phyloP scores from a whole-genome alignment of 1,284 basidiomycete genomes.

The Volvariella surrecta region DNA sequence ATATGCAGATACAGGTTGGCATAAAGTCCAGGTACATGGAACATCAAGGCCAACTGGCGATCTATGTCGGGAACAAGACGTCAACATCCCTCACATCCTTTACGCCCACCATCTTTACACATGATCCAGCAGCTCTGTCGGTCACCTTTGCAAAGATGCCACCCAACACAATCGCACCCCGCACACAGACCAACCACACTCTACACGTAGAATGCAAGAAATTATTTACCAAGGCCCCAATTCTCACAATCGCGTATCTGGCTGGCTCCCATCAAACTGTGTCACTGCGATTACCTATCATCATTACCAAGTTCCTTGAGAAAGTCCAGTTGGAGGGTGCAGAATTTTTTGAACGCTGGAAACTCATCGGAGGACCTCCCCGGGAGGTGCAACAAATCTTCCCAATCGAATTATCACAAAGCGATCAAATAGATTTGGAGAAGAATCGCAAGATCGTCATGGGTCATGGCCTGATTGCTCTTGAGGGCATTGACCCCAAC shows the following conservation, averaged over 20 bases:
- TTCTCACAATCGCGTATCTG: slow-evolving; percentile 87
- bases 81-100: slow-evolving; percentile 82
- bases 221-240: slow-evolving; percentile 69
- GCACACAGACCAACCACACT: slow-evolving; percentile 89
- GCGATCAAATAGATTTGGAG: slow-evolving; percentile 66
- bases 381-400: slow-evolving; percentile 89
- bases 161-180: slow-evolving; percentile 68
- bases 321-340: slow-evolving; percentile 76
- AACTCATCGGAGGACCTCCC: slow-evolving; percentile 90
- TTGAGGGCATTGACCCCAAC: slow-evolving; percentile 83
- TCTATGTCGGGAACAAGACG: slow-evolving; percentile 97
- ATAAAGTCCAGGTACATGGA: slow-evolving; percentile 95
- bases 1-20: slow-evolving; percentile 91
- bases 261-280: slow-evolving; percentile 88
- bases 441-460: slow-evolving; percentile 71
- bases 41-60: slow-evolving; percentile 82
- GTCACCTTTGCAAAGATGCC: slow-evolving; percentile 88
- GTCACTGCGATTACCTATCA: slow-evolving; percentile 79
- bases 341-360: slow-evolving; percentile 98
- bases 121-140: slow-evolving; percentile 67
- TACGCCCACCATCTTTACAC: slow-evolving; percentile 73
- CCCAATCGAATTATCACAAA: slow-evolving; percentile 59
- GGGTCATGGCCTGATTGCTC: slow-evolving; percentile 70
- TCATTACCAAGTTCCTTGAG: slow-evolving; percentile 90
- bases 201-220: slow-evolving; percentile 93